A percentile compares a stretch with the other conserved stretches of the same genome.
Evolutionary conservation across 2,329 filamentous ascomycete genomes (phyloP).

Genomic region (Fusarium metavorans): DNA sequence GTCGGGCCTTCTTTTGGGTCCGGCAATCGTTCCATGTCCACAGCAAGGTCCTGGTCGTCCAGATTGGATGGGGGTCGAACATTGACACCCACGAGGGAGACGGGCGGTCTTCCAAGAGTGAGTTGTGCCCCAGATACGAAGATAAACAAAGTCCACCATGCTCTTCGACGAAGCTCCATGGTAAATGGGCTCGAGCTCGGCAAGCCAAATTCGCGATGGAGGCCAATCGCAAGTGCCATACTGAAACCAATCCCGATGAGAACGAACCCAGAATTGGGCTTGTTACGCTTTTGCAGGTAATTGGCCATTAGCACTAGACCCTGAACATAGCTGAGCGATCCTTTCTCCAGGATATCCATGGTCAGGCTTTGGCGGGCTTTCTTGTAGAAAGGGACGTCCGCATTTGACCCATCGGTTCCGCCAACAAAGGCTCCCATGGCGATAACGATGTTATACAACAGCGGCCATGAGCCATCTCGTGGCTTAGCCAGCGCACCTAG

Average conservation of each 20-base stretch:
- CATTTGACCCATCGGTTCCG: constrained; percentile 10
- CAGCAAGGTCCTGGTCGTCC: constrained; percentile 27
- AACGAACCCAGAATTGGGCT: constrained; percentile 62
- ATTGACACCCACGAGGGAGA: constrained; percentile 26
- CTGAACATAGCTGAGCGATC: constrained; percentile 56
- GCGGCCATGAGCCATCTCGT: constrained; percentile 37
- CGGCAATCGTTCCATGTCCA: constrained; percentile 26
- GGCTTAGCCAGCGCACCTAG: constrained; percentile 28
- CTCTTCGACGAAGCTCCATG: constrained; percentile 46
- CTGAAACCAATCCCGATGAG: constrained; percentile 60
- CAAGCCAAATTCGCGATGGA: constrained; percentile 55
- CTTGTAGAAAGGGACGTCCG: constrained; percentile 37
- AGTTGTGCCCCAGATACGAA: constrained; percentile 47
- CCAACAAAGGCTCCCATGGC: constrained; percentile 49
- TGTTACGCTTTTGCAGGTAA: constrained; percentile 61
- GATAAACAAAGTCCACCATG: constrained; percentile 53
- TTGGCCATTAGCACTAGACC: constrained; percentile 55
- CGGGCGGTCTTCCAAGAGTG: constrained; percentile 24
- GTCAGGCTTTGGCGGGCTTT: constrained; percentile 47
- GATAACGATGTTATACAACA: constrained; percentile 46
- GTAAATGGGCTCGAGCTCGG: constrained; percentile 39
- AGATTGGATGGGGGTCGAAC: constrained; percentile 25
- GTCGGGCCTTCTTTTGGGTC: constrained; percentile 12
- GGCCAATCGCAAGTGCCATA: constrained; percentile 60
- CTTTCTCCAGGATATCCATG: constrained; percentile 55